Conservation (phyloP, 1,284 basidiomycete genomes). For the Hymenochaete sp. region DNA sequence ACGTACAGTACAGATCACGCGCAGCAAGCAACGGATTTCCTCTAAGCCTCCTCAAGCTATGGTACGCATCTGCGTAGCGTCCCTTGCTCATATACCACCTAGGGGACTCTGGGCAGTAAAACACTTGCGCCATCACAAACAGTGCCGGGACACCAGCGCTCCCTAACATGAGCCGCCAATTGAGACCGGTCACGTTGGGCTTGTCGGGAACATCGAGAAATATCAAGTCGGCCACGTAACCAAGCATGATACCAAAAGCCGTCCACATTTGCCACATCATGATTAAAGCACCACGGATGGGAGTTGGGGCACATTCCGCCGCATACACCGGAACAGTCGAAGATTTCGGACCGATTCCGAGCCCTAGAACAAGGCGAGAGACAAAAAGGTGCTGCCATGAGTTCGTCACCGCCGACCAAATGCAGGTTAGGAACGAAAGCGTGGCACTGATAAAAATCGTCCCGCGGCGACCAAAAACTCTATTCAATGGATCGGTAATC, state of each 20-base stretch:
- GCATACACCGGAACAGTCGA: conserved; percentile 57
- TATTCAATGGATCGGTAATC: conserved; percentile 69
- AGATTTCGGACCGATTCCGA: conserved; percentile 66
- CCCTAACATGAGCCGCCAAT: conserved; percentile 61
- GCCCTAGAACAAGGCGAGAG: conserved; percentile 57
- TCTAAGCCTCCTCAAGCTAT: conserved; percentile 50
- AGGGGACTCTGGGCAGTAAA: conserved; percentile 51
- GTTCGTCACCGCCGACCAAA: conserved; percentile 64
- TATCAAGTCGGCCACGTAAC: conserved; percentile 44
- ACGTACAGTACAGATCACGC: conserved; percentile 39
- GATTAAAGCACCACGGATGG: conserved; percentile 69
- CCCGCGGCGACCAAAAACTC: conserved; percentile 62
- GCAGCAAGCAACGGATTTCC: conserved; percentile 57
- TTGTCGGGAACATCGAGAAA: conserved; percentile 47
- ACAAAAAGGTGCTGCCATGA: conserved; percentile 67
- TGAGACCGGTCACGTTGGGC: conserved; percentile 40
- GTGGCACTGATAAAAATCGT: conserved; percentile 68
- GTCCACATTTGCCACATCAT: conserved; percentile 54
- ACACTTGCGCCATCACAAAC: conserved; percentile 47
- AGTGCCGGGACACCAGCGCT: conserved; percentile 56
- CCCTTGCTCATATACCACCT: conserved; percentile 66
- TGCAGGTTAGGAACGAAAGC: conserved; percentile 53
- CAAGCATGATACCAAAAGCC: conserved; percentile 66
- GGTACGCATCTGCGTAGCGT: conserved; percentile 48
- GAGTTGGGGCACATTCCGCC: conserved; percentile 60